Evolutionary conservation across 1,139 yeast genomes (phyloP).

Genomic region (Hemisphaericaspora xylofermentans): DNA sequence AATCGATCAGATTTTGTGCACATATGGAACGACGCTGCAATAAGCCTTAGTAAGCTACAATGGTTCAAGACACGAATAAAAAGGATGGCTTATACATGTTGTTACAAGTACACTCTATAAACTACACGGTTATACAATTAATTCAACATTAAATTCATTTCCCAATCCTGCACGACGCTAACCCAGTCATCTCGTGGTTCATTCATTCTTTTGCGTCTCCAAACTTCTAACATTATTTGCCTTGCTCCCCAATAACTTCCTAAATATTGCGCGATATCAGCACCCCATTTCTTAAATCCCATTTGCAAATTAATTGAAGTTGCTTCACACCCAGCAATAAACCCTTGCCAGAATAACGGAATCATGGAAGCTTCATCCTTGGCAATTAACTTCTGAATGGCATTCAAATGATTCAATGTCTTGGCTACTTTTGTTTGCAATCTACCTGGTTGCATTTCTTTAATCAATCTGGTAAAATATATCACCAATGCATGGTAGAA

Average conservation of each 20-base stretch:
- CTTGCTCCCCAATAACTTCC: slow-evolving; percentile 89
- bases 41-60: too few relatives aligned
- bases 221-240: slow-evolving; percentile 81
- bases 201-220: slow-evolving; percentile 68
- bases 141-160: slow-evolving; percentile 75
- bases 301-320: slow-evolving; percentile 55
- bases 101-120: background rate
- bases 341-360: slow-evolving; percentile 88
- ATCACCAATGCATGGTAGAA: slow-evolving; percentile 73
- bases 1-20: too few relatives aligned
- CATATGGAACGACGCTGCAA: too few relatives aligned
- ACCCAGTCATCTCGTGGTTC: slow-evolving; percentile 72
- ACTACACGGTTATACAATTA: slow-evolving; percentile 16
- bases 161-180: slow-evolving; percentile 79
- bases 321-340: slow-evolving; percentile 86
- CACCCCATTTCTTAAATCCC: slow-evolving; percentile 78
- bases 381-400: slow-evolving; percentile 57
- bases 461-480: slow-evolving; percentile 71
- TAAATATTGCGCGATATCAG: slow-evolving; percentile 68
- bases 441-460: slow-evolving; percentile 49
- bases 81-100: too few relatives aligned
- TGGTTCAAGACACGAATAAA: too few relatives aligned
- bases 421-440: slow-evolving; percentile 60
- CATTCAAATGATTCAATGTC: slow-evolving; percentile 65
- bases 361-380: slow-evolving; percentile 58